These are phyloP conservation scores for Infundibulicybe gibba DNA, from an alignment of 768 basidiomycete genomes.

Conservation along the genomic window DNA sequence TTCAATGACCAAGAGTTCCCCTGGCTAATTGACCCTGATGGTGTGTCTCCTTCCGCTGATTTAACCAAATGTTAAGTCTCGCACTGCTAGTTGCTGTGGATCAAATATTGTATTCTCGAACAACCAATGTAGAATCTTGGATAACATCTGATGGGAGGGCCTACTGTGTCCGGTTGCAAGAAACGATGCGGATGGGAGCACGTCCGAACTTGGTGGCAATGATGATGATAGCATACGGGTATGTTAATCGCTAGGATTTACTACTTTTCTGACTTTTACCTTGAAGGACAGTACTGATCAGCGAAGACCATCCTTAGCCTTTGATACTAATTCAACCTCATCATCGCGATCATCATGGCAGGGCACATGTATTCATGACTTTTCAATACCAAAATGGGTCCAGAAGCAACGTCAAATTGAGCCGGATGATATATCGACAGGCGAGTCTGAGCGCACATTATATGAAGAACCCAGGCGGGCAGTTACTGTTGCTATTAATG, in stretches of 20 bases:
- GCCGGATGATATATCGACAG: slow-evolving; percentile 29
- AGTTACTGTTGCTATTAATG: slow-evolving; percentile 65
- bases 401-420: slow-evolving; percentile 69
- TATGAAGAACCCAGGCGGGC: slow-evolving; percentile 71
- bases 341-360: slow-evolving; percentile 47
- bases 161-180: slow-evolving; percentile 69
- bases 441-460: slow-evolving; percentile 10
- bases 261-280: background rate
- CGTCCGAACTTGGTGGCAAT: slow-evolving; percentile 5
- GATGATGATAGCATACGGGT: slow-evolving; percentile 19
- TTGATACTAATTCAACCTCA: slow-evolving; percentile 13
- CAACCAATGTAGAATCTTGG: slow-evolving; percentile 73
- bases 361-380: slow-evolving; percentile 78
- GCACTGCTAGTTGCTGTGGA: slow-evolving; percentile 52
- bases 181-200: slow-evolving; percentile 25
- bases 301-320: slow-evolving; percentile 7
- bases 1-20: slow-evolving; percentile 61
- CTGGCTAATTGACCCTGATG: slow-evolving; percentile 75
- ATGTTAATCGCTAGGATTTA: background rate
- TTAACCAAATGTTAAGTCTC: slow-evolving; percentile 58
- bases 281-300: slow-evolving; percentile 7
- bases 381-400: slow-evolving; percentile 72
- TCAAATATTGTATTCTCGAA: slow-evolving; percentile 55
- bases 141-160: slow-evolving; percentile 81
- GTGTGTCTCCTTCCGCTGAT: slow-evolving; percentile 50